Percentiles rank a stretch among this genome's conserved stretches.
These are phyloP conservation scores for Trypanosoma boissoni DNA, from an alignment of 208 protist genomes.

Conservation along the genomic window DNA sequence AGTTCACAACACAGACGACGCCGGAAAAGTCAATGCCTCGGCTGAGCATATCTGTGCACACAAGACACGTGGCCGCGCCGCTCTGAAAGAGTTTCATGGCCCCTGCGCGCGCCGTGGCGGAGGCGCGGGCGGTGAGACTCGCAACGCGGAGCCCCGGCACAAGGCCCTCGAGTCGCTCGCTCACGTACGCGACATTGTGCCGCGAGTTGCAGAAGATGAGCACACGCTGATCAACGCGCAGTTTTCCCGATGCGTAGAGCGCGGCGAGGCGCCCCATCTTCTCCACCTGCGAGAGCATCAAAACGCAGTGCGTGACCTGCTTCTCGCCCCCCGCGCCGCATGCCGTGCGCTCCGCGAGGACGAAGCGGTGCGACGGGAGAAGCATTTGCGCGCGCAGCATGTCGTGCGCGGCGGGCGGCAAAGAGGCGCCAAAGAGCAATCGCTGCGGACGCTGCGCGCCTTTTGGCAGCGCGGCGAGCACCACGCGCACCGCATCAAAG, in stretches of 20 bases:
- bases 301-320: slow-evolving; percentile 47
- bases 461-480: slow-evolving; percentile 72
- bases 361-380: slow-evolving; percentile 75
- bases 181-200: slow-evolving; percentile 79
- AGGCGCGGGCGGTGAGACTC: slow-evolving; percentile 62
- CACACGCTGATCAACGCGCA: slow-evolving; percentile 59
- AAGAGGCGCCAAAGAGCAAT: slow-evolving; percentile 61
- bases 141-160: slow-evolving; percentile 49
- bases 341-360: slow-evolving; percentile 48
- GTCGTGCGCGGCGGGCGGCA: slow-evolving; percentile 69
- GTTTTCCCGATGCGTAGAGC: slow-evolving; percentile 65
- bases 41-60: slow-evolving; percentile 98
- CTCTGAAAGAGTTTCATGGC: slow-evolving; percentile 91
- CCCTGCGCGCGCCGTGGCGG: slow-evolving; percentile 44
- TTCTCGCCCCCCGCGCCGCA: background rate
- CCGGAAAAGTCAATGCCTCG: slow-evolving; percentile 95
- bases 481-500: slow-evolving; percentile 81
- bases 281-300: slow-evolving; percentile 70
- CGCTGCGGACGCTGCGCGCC: slow-evolving; percentile 59
- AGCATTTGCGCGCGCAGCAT: slow-evolving; percentile 76
- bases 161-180: slow-evolving; percentile 42
- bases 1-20: slow-evolving; percentile 97
- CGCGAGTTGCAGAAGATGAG: slow-evolving; percentile 88
- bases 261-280: slow-evolving; percentile 68
- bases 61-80: slow-evolving; percentile 90